Percentiles rank a stretch among this genome's conserved stretches.
Conservation (phyloP, 75 land plant genomes). For the Sequoiadendron giganteum region DNA sequence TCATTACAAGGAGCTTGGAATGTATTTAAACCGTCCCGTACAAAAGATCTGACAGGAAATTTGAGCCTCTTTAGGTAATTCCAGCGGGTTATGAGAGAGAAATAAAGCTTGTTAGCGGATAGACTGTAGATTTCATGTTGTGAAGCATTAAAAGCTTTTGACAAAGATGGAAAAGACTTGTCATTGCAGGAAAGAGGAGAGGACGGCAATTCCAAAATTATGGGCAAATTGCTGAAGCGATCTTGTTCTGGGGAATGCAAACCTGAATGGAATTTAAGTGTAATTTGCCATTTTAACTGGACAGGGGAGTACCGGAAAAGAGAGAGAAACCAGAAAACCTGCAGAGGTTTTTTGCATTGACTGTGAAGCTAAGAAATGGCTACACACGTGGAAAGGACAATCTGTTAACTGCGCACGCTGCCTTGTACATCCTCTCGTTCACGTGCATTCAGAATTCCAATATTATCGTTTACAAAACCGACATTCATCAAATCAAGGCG, state of each 20-base stretch:
- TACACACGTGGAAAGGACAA: neutral
- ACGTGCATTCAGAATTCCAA: constrained; percentile 10
- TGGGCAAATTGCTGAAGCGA: neutral
- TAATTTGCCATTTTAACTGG: neutral
- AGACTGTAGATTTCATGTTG: neutral
- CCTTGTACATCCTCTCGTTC: constrained; percentile 6
- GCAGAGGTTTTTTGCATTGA: neutral
- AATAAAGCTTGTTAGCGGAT: too few species aligned
- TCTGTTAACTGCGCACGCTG: constrained; percentile 7
- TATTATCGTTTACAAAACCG: neutral
- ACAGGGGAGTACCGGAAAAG: too few species aligned
- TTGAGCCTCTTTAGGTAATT: too few species aligned
- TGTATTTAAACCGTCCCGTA: too few species aligned
- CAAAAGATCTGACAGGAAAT: too few species aligned
- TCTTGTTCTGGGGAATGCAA: neutral
- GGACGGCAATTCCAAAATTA: neutral
- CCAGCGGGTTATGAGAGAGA: too few species aligned
- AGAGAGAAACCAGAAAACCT: too few species aligned
- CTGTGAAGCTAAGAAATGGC: neutral
- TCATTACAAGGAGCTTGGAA: too few species aligned
- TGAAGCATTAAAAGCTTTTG: neutral
- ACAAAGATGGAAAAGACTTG: neutral
- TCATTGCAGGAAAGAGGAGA: neutral
- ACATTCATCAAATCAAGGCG: neutral
- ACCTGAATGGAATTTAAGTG: neutral